Evolutionary conservation across 805 yeast genomes (phyloP), one percentile per base, ranked within the genome.

Genomic region (Lachancea thermotolerans): DNA sequence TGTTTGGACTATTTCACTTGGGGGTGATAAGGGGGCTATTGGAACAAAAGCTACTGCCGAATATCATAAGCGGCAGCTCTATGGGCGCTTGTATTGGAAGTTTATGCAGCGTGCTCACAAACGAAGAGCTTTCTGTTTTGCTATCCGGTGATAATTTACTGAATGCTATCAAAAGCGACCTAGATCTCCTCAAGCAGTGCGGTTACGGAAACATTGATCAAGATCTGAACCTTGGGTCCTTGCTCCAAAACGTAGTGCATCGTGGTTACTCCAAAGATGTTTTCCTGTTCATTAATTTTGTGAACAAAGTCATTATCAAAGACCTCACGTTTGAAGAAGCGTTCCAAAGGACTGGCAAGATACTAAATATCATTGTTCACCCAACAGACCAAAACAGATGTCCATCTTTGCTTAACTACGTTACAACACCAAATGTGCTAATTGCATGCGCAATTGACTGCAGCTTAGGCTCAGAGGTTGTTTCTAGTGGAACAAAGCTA

Each of bases 71-170:
- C 6, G 99, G 99, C 0, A 84, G 90, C 46, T 93, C 96, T 0
- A 85, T 88, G 49, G 99, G 99, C 1, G 95, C 98, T 0, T 82
- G 90, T 1, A 89, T 90, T 15, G 98, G 96, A 0, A 80, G 95
- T 0, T 69, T 88, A 32, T 85, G 85, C 1, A 88, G 97, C 57
- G 78, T 87, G 10, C 68, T 85, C 49, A 72, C 78, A 2, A 85
- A 82, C 43, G 75, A 74, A 2, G 93, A 87, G 53, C 66, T 90
- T 5, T 65, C 66, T 1, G 66, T 62, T 3, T 66, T 73, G 10
- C 60, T 80, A 15, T 64, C 71, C 44, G 73, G 63, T 52, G 56
- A 65, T 42, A 50, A 65, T 48, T 55, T 63, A 32, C 35, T 63
- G 10, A 64, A 78, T 54, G 59, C 74, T 48, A 73, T 76, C 53